Conservation (phyloP, 306 rosid genomes). For the Hippophae tibetana region DNA sequence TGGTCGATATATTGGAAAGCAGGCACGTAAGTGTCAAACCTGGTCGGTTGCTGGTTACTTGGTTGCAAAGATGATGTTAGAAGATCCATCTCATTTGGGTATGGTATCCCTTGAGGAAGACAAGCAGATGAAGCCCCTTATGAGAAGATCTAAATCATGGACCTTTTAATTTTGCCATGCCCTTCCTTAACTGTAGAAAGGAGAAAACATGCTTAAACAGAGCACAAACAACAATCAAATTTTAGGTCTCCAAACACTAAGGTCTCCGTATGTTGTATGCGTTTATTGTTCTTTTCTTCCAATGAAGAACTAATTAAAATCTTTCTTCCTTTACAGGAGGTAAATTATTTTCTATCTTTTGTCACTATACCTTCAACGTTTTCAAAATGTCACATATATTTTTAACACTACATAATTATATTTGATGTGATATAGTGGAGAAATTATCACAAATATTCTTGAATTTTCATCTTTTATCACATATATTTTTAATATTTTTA, state of each 20-base stretch:
- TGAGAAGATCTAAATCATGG: slow-evolving; percentile 70
- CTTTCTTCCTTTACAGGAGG: no score
- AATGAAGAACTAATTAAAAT: no score
- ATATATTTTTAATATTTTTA: no score
- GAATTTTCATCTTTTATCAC: no score
- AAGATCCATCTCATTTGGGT: slow-evolving; percentile 67
- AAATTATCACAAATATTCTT: no score
- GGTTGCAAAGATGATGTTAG: slow-evolving; percentile 68
- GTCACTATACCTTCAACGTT: no score
- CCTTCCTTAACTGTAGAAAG: background rate
- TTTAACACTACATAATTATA: no score
- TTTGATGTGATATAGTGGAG: no score
- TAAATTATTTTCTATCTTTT: no score
- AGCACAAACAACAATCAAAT: background rate
- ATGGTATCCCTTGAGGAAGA: slow-evolving; percentile 61
- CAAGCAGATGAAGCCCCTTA: slow-evolving; percentile 41
- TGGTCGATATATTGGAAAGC: slow-evolving; percentile 68
- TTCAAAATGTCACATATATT: no score
- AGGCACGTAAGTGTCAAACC: slow-evolving; percentile 64
- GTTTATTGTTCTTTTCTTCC: no score
- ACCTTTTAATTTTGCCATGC: slow-evolving; percentile 19
- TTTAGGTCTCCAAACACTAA: background rate
- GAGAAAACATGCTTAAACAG: background rate
- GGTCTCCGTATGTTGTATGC: no score
- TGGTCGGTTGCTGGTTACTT: slow-evolving; percentile 75